These are phyloP conservation scores for Leishmania arabica DNA, from an alignment of 208 protist genomes.

Conservation along the genomic window DNA sequence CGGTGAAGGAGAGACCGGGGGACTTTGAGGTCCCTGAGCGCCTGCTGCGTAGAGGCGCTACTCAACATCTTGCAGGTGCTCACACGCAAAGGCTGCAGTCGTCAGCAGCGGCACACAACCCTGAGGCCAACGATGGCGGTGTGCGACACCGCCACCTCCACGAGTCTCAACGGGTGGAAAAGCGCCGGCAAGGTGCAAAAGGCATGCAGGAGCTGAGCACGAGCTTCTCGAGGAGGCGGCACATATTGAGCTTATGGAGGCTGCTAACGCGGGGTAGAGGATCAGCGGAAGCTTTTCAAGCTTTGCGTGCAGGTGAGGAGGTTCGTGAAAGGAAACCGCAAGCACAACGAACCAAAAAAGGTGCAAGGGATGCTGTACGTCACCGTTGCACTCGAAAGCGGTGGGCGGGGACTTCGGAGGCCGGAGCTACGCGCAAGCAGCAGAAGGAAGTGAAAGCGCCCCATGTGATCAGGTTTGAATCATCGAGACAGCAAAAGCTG, in stretches of 20 bases:
- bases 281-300: not conserved
- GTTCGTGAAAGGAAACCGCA: not conserved
- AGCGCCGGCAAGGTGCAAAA: not conserved
- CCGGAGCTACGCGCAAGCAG: not conserved
- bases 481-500: not conserved
- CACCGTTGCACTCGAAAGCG: not conserved
- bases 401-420: not conserved
- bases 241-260: not conserved
- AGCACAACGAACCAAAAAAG: not conserved
- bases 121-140: not conserved
- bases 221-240: not conserved
- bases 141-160: not conserved
- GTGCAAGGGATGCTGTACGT: not conserved
- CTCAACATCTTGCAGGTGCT: not conserved
- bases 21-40: not conserved
- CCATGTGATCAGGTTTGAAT: too few species aligned
- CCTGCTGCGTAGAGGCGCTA: not conserved
- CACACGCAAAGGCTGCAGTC: not conserved
- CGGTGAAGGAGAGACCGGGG: not conserved
- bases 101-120: not conserved
- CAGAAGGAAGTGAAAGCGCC: not conserved
- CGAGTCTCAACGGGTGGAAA: not conserved
- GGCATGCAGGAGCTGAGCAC: not conserved
- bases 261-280: not conserved
- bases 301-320: not conserved